phyloP scores from a whole-genome alignment of 805 yeast genomes.

The Schizosaccharomyces octosporus region DNA sequence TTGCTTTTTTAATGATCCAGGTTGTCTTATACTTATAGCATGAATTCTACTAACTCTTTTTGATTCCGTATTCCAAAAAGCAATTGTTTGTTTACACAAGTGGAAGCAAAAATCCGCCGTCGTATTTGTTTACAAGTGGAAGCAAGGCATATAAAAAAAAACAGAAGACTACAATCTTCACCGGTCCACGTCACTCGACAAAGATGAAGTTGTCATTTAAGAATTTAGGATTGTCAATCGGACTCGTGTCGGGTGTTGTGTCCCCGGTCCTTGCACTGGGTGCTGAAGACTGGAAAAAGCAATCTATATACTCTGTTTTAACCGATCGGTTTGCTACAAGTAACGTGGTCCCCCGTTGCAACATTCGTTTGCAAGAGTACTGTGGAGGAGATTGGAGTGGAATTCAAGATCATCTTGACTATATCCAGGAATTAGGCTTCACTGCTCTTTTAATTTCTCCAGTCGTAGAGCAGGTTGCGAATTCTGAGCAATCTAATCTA shows the following conservation, averaged over 20 bases:
- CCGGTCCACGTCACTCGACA: not conserved
- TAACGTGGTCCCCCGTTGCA: not conserved
- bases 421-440: conserved; percentile 4
- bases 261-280: not conserved
- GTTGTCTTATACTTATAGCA: too few species aligned
- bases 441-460: conserved; percentile 5
- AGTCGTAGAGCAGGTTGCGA: conserved; percentile 1
- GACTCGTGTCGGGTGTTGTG: not conserved
- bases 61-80: too few species aligned
- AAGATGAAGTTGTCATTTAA: not conserved
- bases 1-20: too few species aligned
- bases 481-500: not conserved
- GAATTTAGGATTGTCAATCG: not conserved
- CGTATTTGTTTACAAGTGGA: not conserved
- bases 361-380: not conserved
- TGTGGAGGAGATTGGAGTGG: conserved; percentile 5
- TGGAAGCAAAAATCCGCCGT: too few species aligned
- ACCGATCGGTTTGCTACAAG: conserved; percentile 4
- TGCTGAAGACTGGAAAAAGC: conserved; percentile 1
- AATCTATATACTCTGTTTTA: conserved; percentile 2
- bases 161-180: not conserved
- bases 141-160: not conserved
- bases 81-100: too few species aligned
- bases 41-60: too few species aligned
- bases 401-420: conserved; percentile 2